Percentiles rank a stretch among this genome's conserved stretches.
These are phyloP conservation scores for Elymus sibiricus DNA, from an alignment of 176 grass and related monocot genomes.

Conservation along the genomic window DNA sequence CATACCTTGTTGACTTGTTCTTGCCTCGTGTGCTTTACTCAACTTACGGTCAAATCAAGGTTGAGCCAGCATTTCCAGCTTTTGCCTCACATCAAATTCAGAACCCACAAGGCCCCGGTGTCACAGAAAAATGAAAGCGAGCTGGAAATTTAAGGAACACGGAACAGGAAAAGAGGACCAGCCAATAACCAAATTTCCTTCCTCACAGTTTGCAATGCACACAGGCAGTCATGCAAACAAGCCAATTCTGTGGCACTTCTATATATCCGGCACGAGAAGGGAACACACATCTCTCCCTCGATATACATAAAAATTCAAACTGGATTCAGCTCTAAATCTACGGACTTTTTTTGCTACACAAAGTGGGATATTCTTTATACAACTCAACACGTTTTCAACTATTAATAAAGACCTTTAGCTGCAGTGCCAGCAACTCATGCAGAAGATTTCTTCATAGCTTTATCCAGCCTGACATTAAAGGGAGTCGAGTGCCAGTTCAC, in stretches of 20 bases:
- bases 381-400: not conserved
- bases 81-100: not conserved
- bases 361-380: not conserved
- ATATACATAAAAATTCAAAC: slow-evolving; percentile 27
- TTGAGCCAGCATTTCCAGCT: not conserved
- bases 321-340: not conserved
- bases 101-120: not conserved
- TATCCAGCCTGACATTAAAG: slow-evolving; percentile 58
- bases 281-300: not conserved
- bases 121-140: not conserved
- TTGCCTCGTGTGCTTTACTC: not conserved
- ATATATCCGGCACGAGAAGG: not conserved
- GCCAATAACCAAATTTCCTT: not conserved
- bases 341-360: not conserved
- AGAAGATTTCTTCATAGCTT: slow-evolving; percentile 42
- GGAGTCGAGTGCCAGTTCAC: slow-evolving; percentile 62
- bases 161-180: not conserved
- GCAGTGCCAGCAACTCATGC: slow-evolving; percentile 9
- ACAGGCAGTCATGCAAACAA: slow-evolving; percentile 1
- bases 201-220: slow-evolving; percentile 18
- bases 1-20: not conserved
- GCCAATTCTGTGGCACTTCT: not conserved
- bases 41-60: not conserved
- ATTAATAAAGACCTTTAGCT: not conserved
- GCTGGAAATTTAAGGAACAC: not conserved